Conservation (phyloP, 495 filamentous ascomycete species). For the Trichoderma asperelloides region DNA sequence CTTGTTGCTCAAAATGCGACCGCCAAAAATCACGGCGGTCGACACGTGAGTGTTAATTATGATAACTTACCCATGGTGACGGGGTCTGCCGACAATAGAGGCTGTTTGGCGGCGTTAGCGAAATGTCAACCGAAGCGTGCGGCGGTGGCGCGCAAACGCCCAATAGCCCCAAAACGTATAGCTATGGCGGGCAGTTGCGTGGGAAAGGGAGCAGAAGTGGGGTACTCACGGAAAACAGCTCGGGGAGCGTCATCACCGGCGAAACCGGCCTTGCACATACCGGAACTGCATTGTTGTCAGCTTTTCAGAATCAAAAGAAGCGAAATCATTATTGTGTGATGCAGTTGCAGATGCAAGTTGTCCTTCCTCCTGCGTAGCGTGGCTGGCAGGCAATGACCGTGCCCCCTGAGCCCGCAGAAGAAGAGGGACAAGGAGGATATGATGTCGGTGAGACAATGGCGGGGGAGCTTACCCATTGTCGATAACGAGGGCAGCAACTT, state of each 20-base stretch:
- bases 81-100: conserved; percentile 98
- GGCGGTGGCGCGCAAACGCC: conserved; percentile 16
- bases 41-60: conserved; percentile 6
- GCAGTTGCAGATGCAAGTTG: conserved; percentile 6
- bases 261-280: conserved; percentile 99
- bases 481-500: conserved; percentile 99
- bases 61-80: conserved; percentile 91
- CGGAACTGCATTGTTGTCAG: conserved; percentile 70
- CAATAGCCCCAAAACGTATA: not conserved
- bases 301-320: conserved; percentile 13
- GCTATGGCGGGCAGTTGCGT: conserved; percentile 4
- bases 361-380: conserved; percentile 10
- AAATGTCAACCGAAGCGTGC: conserved; percentile 14
- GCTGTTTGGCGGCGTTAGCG: conserved; percentile 44
- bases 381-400: not conserved
- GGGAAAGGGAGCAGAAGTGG: conserved; percentile 22
- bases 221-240: conserved; percentile 98
- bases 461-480: conserved; percentile 93
- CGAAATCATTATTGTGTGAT: not conserved
- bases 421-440: conserved; percentile 16
- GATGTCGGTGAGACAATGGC: conserved; percentile 25
- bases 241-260: conserved; percentile 99
- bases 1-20: not conserved
- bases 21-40: not conserved
- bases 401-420: conserved; percentile 11